Evolutionary conservation across 345 rosid species (phyloP).

Genomic region (Pugionium cornutum): DNA sequence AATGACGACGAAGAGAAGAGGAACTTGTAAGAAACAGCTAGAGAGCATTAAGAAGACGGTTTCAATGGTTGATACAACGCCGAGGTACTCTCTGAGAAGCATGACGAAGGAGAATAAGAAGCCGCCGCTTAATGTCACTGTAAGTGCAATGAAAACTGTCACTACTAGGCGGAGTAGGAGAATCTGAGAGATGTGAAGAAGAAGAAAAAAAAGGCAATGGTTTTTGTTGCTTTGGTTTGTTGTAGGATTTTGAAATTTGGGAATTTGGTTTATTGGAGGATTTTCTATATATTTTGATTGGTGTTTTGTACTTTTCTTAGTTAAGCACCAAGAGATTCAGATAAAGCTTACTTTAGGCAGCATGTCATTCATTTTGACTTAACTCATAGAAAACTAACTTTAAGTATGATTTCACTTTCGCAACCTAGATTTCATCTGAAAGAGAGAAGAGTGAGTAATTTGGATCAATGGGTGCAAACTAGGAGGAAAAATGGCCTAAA

Average conservation of each 20-base stretch:
- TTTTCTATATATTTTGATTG: no score
- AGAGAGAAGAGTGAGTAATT: no score
- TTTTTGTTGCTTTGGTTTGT: not conserved
- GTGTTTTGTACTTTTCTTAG: no score
- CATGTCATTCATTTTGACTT: no score
- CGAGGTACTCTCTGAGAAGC: conserved; percentile 79
- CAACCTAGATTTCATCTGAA: no score
- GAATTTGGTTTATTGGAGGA: conserved; percentile 7
- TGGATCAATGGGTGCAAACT: no score
- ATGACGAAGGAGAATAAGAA: conserved; percentile 73
- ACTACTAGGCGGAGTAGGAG: conserved; percentile 25
- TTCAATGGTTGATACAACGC: conserved; percentile 46
- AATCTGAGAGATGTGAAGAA: conserved; percentile 11
- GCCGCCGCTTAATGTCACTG: conserved; percentile 43
- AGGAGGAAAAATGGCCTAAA: no score
- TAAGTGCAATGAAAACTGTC: conserved; percentile 25
- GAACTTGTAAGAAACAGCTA: conserved; percentile 50
- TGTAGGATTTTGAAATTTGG: not conserved
- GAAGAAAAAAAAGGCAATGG: not conserved
- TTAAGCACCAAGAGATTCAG: no score
- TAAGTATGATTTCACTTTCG: no score
- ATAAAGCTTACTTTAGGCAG: no score
- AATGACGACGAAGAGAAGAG: conserved; percentile 55
- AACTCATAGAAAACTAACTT: no score
- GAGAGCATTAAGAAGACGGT: conserved; percentile 59